These are phyloP conservation scores for Fragilaria radians DNA, from an alignment of 108 stramenopile species.

Conservation along the genomic window DNA sequence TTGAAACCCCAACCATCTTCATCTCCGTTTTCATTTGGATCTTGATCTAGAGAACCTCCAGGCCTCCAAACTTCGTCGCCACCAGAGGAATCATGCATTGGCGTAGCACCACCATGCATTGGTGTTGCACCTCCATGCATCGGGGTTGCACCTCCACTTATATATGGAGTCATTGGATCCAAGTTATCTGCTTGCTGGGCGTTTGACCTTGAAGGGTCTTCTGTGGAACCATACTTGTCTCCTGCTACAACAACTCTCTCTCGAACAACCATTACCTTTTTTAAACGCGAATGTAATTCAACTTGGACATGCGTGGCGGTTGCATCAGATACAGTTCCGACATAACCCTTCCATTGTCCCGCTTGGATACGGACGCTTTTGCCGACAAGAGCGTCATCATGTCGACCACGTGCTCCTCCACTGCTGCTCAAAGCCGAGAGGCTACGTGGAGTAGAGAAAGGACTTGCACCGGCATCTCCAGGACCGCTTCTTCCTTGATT, in stretches of 20 bases:
- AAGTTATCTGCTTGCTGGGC: slow-evolving; percentile 8
- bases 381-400: slow-evolving; percentile 74
- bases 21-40: slow-evolving; percentile 15
- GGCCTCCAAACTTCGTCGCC: slow-evolving; percentile 87
- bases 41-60: slow-evolving; percentile 64
- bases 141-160: slow-evolving; percentile 71
- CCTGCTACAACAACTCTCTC: slow-evolving; percentile 81
- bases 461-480: slow-evolving; percentile 48
- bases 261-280: slow-evolving; percentile 86
- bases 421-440: slow-evolving; percentile 40
- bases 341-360: slow-evolving; percentile 91
- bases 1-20: slow-evolving; percentile 22
- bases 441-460: slow-evolving; percentile 76
- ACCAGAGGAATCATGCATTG: slow-evolving; percentile 31
- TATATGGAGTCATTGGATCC: slow-evolving; percentile 30
- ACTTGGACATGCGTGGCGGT: slow-evolving; percentile 88
- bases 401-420: slow-evolving; percentile 51
- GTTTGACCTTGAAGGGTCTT: slow-evolving; percentile 27
- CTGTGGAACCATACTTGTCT: slow-evolving; percentile 87
- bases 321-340: slow-evolving; percentile 79
- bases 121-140: slow-evolving; percentile 88
- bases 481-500: slow-evolving; percentile 42
- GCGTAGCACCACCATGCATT: slow-evolving; percentile 65
- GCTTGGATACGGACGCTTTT: slow-evolving; percentile 88
- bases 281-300: slow-evolving; percentile 82